phyloP scores from a whole-genome alignment of 345 rosid species.

The Euclidium syriacum region DNA sequence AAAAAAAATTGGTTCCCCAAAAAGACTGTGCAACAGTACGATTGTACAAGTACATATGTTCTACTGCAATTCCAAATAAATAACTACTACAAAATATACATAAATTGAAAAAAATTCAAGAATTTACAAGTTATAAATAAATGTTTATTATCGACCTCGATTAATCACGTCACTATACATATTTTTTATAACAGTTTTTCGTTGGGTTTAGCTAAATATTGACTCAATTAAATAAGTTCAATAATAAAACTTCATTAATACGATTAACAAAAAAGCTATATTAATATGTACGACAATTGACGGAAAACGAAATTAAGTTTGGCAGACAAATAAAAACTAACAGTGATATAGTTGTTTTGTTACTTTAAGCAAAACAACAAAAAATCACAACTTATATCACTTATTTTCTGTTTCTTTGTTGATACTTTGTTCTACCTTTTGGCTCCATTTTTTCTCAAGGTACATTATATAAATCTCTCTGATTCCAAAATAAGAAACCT shows the following conservation, averaged over 20 bases:
- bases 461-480: neutral
- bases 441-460: neutral
- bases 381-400: neutral
- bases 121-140: no score
- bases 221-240: neutral
- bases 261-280: neutral
- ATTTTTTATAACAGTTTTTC: neutral
- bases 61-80: no score
- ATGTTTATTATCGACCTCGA: no score
- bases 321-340: neutral
- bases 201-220: neutral
- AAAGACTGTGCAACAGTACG: no score
- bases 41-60: no score
- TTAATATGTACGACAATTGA: neutral
- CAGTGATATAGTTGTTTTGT: neutral
- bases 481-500: neutral
- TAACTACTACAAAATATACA: no score
- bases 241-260: neutral
- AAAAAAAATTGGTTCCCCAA: no score
- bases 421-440: neutral
- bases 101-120: no score
- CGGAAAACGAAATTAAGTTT: neutral
- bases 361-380: neutral
- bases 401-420: neutral
- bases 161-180: no score